Evolutionary conservation across 257 asterid genomes (phyloP).

Genomic region (Verbascum thapsus): DNA sequence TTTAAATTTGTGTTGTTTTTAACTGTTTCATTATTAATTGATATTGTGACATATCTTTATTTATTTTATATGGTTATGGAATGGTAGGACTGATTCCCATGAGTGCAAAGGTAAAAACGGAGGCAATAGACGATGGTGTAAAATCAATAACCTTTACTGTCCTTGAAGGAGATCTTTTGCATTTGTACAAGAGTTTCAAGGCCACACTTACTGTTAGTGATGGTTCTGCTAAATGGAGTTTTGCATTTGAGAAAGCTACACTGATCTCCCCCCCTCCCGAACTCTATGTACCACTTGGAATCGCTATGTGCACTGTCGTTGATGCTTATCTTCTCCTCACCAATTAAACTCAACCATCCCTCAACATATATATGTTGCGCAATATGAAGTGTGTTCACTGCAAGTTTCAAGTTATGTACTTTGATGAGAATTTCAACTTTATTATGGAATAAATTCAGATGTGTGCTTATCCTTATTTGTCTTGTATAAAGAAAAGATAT

Average conservation of each 20-base stretch:
- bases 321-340: slow-evolving; percentile 33
- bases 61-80: too few relatives aligned
- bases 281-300: slow-evolving; percentile 19
- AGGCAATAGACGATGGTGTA: slow-evolving; percentile 31
- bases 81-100: slow-evolving; percentile 23
- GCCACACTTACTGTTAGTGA: slow-evolving; percentile 23
- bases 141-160: slow-evolving; percentile 20
- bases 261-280: slow-evolving; percentile 26
- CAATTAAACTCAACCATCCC: too few relatives aligned
- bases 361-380: too few relatives aligned
- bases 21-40: too few relatives aligned
- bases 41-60: too few relatives aligned
- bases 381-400: too few relatives aligned
- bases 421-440: neutral
- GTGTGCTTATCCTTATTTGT: too few relatives aligned
- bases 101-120: slow-evolving; percentile 19
- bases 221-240: slow-evolving; percentile 33
- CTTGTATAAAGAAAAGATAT: too few relatives aligned
- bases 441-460: neutral
- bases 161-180: slow-evolving; percentile 33
- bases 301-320: slow-evolving; percentile 11
- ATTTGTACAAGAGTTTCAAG: slow-evolving; percentile 32
- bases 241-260: slow-evolving; percentile 29
- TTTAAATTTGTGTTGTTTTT: too few relatives aligned
- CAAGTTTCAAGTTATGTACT: neutral